Percentiles rank a stretch among this genome's conserved stretches.
Evolutionary conservation across 2,329 filamentous ascomycete species (phyloP).

Genomic region (Colletotrichum gigasporum): DNA sequence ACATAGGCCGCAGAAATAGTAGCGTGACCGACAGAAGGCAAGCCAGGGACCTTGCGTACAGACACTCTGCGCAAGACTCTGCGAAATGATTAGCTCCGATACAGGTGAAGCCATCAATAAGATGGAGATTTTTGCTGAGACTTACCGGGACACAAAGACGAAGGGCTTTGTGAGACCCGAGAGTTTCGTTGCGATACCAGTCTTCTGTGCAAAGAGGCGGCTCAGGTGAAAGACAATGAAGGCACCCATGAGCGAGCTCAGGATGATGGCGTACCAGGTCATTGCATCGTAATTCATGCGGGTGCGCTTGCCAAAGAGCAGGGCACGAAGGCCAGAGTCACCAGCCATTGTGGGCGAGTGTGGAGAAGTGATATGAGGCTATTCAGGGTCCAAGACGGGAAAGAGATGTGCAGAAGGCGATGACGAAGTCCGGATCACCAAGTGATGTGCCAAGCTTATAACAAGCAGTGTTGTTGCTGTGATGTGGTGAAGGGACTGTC

Average conservation of each 20-base stretch:
- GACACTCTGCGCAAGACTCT: conserved; percentile 24
- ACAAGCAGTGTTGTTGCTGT: not conserved
- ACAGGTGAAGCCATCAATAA: not conserved
- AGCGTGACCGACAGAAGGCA: conserved; percentile 41
- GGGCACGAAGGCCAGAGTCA: not conserved
- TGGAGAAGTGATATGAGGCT: not conserved
- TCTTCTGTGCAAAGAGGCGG: conserved; percentile 22
- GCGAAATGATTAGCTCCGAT: not conserved
- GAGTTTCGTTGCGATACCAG: conserved; percentile 5
- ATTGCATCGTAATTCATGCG: conserved; percentile 39
- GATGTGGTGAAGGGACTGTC: not conserved
- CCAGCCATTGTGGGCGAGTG: conserved; percentile 11
- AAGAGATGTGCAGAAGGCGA: not conserved
- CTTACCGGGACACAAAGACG: conserved; percentile 24
- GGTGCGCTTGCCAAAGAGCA: conserved; percentile 27
- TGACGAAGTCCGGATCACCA: not conserved
- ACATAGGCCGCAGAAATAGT: conserved; percentile 41
- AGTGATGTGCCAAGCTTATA: conserved; percentile 18
- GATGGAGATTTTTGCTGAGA: not conserved
- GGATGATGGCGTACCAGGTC: conserved; percentile 33
- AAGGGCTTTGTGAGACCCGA: conserved; percentile 18
- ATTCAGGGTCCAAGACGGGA: not conserved
- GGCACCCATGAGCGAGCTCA: conserved; percentile 12
- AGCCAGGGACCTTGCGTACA: conserved; percentile 24
- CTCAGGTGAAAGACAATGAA: conserved; percentile 27